Base-by-base conservation (phyloP, 148 eudicot genomes). In the Drosera capensis region DNA sequence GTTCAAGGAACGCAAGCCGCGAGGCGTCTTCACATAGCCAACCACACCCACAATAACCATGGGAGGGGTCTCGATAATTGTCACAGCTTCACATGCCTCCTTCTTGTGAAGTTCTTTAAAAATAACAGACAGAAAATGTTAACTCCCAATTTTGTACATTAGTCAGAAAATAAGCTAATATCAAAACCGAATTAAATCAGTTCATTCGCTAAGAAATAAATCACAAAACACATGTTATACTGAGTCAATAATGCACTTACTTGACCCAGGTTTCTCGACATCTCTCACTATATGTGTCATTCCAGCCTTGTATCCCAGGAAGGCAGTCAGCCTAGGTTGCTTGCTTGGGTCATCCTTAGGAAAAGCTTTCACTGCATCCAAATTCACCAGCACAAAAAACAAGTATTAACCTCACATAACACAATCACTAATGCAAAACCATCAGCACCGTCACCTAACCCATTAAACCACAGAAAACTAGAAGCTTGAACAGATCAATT, bases 41-140 rank as follows among this genome's bases (percentile, higher is more conserved):
- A 79, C 87, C 11, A 72, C 82, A 17, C 82, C 87, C 37, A 79
- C 82, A 28, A 79, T 60, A 5, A 75, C 79, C 88, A 79, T 79
- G 2, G 88, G 88, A 45, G 82, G 88, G 20, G 77, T 71, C 51
- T 79, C 88, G 46, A 79, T 28, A 7, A 79, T 52, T 5, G 82
- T 79, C 1, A 79, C 88, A 54, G 82, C 67, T 61, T 79, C 88
- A 57, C 79, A 72, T 0, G 82, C 70, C 59, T 79, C 87, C 62
- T 79, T 79, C 72, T 79, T 79, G 68, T 79, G 87, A 29, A 79
- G 69, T 55, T 79, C 87, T 79, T 46, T 6, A 31, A 15, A 23
- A 43, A 3, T 40, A 43, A 47, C 8, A 14, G 20, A 38, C 14
- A 30, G 22, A 39, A 15, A 6, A 34, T 1, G 0, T 11, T 1